Conservation (phyloP, 768 basidiomycete species). For the Leccinellum luteum region DNA sequence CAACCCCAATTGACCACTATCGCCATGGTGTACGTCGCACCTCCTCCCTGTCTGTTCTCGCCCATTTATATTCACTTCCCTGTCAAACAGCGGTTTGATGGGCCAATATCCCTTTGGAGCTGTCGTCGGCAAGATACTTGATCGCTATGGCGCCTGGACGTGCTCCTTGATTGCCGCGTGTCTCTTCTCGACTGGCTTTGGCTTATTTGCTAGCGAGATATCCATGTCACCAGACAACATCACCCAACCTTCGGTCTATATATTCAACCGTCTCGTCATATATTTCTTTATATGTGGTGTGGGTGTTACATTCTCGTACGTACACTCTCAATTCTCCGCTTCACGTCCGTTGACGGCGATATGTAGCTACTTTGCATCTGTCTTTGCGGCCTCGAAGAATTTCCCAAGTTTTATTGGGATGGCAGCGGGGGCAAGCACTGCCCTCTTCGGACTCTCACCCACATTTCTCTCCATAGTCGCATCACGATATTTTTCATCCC, state of each 20-base stretch:
- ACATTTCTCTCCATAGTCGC: constrained; percentile 68
- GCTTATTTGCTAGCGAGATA: constrained; percentile 61
- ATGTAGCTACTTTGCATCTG: constrained; percentile 61
- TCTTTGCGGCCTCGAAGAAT: constrained; percentile 72
- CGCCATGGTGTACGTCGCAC: constrained; percentile 64
- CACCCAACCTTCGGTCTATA: constrained; percentile 37
- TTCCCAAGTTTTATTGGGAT: constrained; percentile 66
- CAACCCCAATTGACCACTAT: constrained; percentile 81
- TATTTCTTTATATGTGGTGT: constrained; percentile 65
- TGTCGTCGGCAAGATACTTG: constrained; percentile 65
- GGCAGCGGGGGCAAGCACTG: constrained; percentile 64
- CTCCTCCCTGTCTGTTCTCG: constrained; percentile 13
- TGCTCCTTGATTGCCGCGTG: constrained; percentile 63
- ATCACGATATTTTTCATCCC: constrained; percentile 55
- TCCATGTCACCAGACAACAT: constrained; percentile 41
- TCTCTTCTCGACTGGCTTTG: constrained; percentile 59
- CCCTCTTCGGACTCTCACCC: constrained; percentile 81
- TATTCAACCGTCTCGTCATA: constrained; percentile 51
- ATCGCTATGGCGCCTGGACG: constrained; percentile 61
- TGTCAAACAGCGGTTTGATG: constrained; percentile 61
- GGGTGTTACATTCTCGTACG: constrained; percentile 73
- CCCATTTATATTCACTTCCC: not conserved
- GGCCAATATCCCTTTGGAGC: constrained; percentile 79
- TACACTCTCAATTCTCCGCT: constrained; percentile 7
- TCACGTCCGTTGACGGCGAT: not conserved